These are phyloP conservation scores for Populus hybrid DNA, from an alignment of 441 rosid genomes.

Conservation along the genomic window DNA sequence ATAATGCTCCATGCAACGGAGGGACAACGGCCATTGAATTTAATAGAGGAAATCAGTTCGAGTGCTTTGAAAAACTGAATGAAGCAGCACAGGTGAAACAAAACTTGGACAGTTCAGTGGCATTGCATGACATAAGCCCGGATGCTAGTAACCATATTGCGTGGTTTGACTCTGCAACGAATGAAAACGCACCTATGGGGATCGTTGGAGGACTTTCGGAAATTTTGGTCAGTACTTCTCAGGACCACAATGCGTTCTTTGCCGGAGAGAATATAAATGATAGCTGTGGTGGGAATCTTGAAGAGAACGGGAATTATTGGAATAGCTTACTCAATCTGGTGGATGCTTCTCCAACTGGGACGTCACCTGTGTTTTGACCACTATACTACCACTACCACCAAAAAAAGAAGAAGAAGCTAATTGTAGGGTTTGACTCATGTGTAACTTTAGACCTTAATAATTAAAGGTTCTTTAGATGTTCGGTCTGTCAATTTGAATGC, in stretches of 20 bases:
- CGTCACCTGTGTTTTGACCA: slow-evolving; percentile 35
- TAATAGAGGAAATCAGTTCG: background rate
- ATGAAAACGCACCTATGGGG: slow-evolving; percentile 16
- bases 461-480: background rate
- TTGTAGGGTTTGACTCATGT: background rate
- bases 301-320: slow-evolving; percentile 81
- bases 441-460: background rate
- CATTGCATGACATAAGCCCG: slow-evolving; percentile 19
- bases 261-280: slow-evolving; percentile 20
- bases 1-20: background rate
- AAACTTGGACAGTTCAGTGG: slow-evolving; percentile 9
- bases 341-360: slow-evolving; percentile 57
- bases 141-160: background rate
- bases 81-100: slow-evolving; percentile 2
- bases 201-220: slow-evolving; percentile 58
- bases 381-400: background rate
- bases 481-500: background rate
- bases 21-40: background rate
- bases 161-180: slow-evolving; percentile 28
- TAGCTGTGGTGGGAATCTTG: slow-evolving; percentile 37
- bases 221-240: slow-evolving; percentile 39
- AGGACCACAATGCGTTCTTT: slow-evolving; percentile 25
- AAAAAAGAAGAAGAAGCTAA: background rate
- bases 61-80: slow-evolving; percentile 11
- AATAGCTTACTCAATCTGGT: slow-evolving; percentile 75